A percentile compares a stretch with the other conserved stretches of the same genome.
Conservation (phyloP, 2,329 filamentous ascomycete genomes). For the Amauroascus niger region DNA sequence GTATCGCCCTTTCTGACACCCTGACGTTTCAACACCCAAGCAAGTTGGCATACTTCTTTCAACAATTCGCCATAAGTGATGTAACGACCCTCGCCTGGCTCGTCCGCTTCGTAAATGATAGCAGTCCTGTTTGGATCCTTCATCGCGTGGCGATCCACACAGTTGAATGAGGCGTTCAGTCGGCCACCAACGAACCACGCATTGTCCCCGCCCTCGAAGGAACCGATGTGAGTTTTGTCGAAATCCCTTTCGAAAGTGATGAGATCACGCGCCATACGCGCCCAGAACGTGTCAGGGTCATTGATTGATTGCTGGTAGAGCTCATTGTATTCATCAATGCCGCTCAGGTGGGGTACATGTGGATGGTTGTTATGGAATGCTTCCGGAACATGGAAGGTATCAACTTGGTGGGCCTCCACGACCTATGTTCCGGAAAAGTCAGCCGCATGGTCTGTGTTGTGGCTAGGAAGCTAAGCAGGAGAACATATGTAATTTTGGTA, state of each 20-base stretch:
- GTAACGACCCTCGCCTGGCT: constrained; percentile 72
- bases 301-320: constrained; percentile 77
- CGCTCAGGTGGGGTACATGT: constrained; percentile 49
- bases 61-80: constrained; percentile 91
- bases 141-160: constrained; percentile 91
- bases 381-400: constrained; percentile 48
- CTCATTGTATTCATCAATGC: constrained; percentile 53
- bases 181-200: constrained; percentile 93
- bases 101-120: constrained; percentile 98
- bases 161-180: constrained; percentile 95
- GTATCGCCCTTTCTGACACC: constrained; percentile 96
- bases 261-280: constrained; percentile 70
- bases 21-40: constrained; percentile 85
- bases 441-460: background rate
- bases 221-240: constrained; percentile 72
- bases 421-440: constrained; percentile 25
- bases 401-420: constrained; percentile 40
- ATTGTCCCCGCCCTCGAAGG: constrained; percentile 67
- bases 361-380: constrained; percentile 52
- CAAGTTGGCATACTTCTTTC: constrained; percentile 76
- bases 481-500: background rate
- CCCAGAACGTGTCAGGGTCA: constrained; percentile 86
- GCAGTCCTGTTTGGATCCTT: constrained; percentile 86
- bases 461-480: background rate
- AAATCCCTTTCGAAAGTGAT: constrained; percentile 88